Base-by-base conservation (phyloP, 352 stramenopile species). In the Globisporangium takayamanum region DNA sequence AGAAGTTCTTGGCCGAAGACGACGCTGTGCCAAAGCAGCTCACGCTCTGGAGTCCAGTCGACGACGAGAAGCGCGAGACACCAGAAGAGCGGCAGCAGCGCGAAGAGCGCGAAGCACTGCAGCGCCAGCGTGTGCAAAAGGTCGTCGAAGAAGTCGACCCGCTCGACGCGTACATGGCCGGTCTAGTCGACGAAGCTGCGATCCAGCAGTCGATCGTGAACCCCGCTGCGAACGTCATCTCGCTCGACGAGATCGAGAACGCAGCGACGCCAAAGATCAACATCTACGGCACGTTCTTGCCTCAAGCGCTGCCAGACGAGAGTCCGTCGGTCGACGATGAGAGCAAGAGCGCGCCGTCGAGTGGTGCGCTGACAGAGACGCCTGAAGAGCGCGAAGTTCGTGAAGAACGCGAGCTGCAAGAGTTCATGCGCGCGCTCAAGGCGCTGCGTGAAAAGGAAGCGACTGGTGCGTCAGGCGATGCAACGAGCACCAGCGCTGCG, bases 401-500 rank as follows among this genome's bases (percentile, higher is more conserved):
- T 12, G 85, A 95, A 59, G 76, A 93, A 44, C 73, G 72, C n/a
- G 85, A 95, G 36, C 68, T 95, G 0, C 62, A 89, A 56, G 85
- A 95, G 57, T 95, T 95, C 60, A 95, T 95, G 85, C 64, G 66
- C 33, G 85, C 85, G 4, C 82, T 95, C 46, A 87, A 90, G 53
- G 72, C 82, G 18, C 86, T 92, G 52, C 72, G 83, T 20, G 69
- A 84, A 33, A 67, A 81, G 50, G 85, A 92, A 67, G 63, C 74
- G 7, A 47, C n/a, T 0, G 50, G 14, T 33, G 41, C 20, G 0
- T 63, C 53, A 42, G 63, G 48, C 37, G 50, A 49, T 3, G 44
- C 44, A 5, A 14, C 44, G 5, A 28, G n/a, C 5, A 3, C 8
- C 3, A 49, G 44, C 44, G 11, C 18, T 5, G 41, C 14, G 14